Percentiles rank a stretch among this genome's conserved stretches.
Evolutionary conservation across 2,329 filamentous ascomycete species (phyloP).

Genomic region (Cryphonectria japonica): DNA sequence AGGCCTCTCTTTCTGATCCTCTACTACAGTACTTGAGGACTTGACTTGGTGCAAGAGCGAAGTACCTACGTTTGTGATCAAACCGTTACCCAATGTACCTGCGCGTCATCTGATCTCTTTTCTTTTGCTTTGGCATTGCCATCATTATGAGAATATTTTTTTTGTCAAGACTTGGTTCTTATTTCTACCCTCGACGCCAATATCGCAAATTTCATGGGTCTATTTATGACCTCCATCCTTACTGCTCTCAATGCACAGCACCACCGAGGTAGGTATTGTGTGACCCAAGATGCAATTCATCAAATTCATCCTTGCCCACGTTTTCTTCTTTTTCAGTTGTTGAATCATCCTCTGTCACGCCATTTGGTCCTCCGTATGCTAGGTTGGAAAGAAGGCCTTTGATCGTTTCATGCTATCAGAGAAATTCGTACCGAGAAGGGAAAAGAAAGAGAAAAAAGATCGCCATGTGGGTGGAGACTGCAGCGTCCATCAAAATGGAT

Average conservation of each 20-base stretch:
- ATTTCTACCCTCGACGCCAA: conserved; percentile 28
- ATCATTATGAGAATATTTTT: not conserved
- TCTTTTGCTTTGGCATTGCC: not conserved
- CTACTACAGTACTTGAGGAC: not conserved
- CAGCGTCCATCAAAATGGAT: conserved; percentile 6
- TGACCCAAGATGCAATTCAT: conserved; percentile 14
- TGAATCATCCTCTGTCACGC: not conserved
- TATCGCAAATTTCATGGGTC: conserved; percentile 12
- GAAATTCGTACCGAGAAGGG: not conserved
- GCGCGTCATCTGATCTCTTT: not conserved
- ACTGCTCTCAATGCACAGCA: conserved; percentile 23
- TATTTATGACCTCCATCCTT: conserved; percentile 13
- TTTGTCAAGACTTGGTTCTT: not conserved
- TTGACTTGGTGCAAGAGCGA: not conserved
- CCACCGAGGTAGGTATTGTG: not conserved
- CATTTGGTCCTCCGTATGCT: not conserved
- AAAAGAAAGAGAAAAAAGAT: not conserved
- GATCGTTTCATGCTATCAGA: conserved; percentile 13
- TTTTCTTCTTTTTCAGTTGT: not conserved
- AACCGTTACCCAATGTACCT: not conserved
- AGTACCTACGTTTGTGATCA: not conserved
- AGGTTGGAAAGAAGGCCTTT: not conserved
- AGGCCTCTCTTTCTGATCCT: too few species aligned
- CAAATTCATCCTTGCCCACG: conserved; percentile 20
- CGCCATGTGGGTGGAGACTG: not conserved